These are phyloP conservation scores for Amanita molliuscula DNA, from an alignment of 768 basidiomycete genomes.

Conservation along the genomic window DNA sequence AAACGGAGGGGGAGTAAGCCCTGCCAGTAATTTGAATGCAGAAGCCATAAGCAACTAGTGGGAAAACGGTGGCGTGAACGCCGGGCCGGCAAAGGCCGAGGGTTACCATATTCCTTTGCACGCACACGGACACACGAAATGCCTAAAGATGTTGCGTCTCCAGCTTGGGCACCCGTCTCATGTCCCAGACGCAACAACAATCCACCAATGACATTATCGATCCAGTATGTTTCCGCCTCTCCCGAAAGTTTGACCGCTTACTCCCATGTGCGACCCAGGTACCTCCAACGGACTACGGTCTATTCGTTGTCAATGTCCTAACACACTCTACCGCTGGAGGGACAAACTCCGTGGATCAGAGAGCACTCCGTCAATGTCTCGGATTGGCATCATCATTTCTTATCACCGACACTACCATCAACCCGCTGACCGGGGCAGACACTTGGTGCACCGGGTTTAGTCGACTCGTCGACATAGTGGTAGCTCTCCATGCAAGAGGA, in stretches of 20 bases:
- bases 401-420: conserved; percentile 61
- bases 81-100: conserved; percentile 5
- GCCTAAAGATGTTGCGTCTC: not conserved
- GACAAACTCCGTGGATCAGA: conserved; percentile 44
- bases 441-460: conserved; percentile 64
- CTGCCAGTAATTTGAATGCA: conserved; percentile 22
- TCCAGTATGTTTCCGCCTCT: conserved; percentile 7
- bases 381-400: conserved; percentile 71
- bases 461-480: conserved; percentile 59
- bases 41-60: conserved; percentile 14
- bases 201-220: not conserved
- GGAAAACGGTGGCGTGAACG: not conserved
- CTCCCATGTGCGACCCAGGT: conserved; percentile 13
- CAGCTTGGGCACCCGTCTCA: not conserved
- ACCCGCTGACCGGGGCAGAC: conserved; percentile 40
- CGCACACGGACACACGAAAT: not conserved
- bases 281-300: conserved; percentile 47
- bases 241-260: not conserved
- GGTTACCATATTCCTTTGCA: not conserved
- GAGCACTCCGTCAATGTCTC: conserved; percentile 50
- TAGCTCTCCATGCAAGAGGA: conserved; percentile 54
- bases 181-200: conserved; percentile 4
- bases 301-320: conserved; percentile 48
- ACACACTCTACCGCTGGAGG: conserved; percentile 34
- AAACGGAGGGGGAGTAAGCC: conserved; percentile 49